phyloP scores from a whole-genome alignment of 2,329 filamentous ascomycete genomes.

The Harringtonia lauricola region DNA sequence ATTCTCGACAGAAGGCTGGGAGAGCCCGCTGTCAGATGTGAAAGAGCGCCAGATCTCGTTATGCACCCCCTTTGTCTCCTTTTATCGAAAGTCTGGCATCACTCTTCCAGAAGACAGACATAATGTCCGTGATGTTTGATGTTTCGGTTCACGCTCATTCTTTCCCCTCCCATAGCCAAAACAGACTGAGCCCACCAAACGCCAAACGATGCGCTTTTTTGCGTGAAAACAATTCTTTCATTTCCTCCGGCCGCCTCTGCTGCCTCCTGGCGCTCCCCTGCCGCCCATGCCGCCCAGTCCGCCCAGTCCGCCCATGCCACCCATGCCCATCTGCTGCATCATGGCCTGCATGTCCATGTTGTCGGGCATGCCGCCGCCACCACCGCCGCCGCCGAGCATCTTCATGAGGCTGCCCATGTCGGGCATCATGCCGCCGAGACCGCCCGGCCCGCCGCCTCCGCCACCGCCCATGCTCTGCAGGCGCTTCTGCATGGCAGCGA shows the following conservation, averaged over 20 bases:
- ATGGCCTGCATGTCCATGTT: slow-evolving; percentile 71
- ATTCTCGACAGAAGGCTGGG: too few species aligned
- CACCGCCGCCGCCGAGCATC: slow-evolving; percentile 70
- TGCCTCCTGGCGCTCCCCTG: too few species aligned
- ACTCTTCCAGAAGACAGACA: too few species aligned
- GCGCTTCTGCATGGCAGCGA: slow-evolving; percentile 95
- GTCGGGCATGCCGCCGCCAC: slow-evolving; percentile 56
- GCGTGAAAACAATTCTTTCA: neutral
- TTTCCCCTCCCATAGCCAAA: too few species aligned
- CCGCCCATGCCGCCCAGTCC: slow-evolving; percentile 7
- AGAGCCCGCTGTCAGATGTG: too few species aligned
- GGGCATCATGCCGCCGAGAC: slow-evolving; percentile 40
- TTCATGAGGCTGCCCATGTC: slow-evolving; percentile 84
- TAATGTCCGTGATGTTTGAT: too few species aligned
- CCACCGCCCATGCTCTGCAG: slow-evolving; percentile 84
- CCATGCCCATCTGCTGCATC: slow-evolving; percentile 62
- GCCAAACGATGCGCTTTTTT: neutral
- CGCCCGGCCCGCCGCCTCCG: slow-evolving; percentile 17
- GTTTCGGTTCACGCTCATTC: neutral
- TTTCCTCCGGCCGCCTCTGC: slow-evolving; percentile 10
- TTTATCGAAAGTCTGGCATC: too few species aligned
- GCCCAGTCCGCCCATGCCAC: slow-evolving; percentile 27
- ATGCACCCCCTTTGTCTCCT: too few species aligned
- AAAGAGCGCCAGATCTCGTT: too few species aligned
- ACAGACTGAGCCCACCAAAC: neutral